Evolutionary conservation across 768 basidiomycete species (phyloP), one percentile per base, ranked within the genome.

Genomic region (Boletus rubescentipes): DNA sequence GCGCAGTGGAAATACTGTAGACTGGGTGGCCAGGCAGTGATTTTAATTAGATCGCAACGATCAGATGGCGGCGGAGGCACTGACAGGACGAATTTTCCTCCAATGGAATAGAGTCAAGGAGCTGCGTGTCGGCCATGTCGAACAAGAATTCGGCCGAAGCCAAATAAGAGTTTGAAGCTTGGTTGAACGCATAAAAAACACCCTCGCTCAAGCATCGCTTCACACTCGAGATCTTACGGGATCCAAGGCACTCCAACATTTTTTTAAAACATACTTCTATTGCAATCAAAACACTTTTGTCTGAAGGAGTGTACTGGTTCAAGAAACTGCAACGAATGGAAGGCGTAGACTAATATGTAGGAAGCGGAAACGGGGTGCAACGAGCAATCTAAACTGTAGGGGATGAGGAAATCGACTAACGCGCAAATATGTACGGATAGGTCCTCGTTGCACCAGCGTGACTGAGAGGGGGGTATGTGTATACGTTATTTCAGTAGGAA

Each of bases 291-390:
- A 59, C 54, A 60, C 51, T 36, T 20, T 54, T 23, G 46, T 53
- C 23, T 26, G 6, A 61, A 63, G 34, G 70, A 72, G 58, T 62
- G 68, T 72, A 62, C 60, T 51, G 48, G 55, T 67, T 60, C 40
- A 50, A 46, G 36, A 53, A 56, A 46, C 35, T 63, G 36, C 63
- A 70, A 66, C 18, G 66, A 69, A 47, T 36, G 68, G 40, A 53
- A 44, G 57, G 50, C 54, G 58, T 62, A 58, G 46, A 42, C 32
- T 69, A 68, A 29, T 64, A 35, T 54, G 58, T 44, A n/a, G 46
- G 48, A 54, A 42, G 26, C 5, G 43, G 41, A 30, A 42, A 54
- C 40, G 46, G 26, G 59, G 49, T 59, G 62, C 60, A 57, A 46
- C 63, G 49, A 61, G 52, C 20, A 55, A 61, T 67, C 66, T 68